Evolutionary conservation across 495 filamentous ascomycete genomes (phyloP).

Genomic region (Penicillium cataractarum): DNA sequence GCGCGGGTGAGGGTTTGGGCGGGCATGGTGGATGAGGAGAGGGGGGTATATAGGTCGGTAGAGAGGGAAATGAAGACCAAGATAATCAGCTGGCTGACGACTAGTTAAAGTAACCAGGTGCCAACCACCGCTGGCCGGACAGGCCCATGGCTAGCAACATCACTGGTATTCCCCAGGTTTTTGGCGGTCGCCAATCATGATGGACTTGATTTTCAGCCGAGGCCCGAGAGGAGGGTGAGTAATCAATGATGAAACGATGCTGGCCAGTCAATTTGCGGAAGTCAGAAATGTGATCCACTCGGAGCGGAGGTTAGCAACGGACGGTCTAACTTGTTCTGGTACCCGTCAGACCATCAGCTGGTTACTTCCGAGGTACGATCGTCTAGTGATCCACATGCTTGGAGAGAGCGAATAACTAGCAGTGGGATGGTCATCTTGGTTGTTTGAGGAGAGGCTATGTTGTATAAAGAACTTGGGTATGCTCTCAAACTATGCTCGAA

Average conservation of each 20-base stretch:
- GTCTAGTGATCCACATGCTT: not conserved
- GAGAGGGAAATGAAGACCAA: not conserved
- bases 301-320: not conserved
- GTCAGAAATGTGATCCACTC: not conserved
- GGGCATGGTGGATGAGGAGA: constrained; percentile 24
- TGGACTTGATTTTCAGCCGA: constrained; percentile 20
- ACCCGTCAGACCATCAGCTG: not conserved
- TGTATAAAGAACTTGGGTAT: not conserved
- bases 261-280: constrained; percentile 1
- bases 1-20: constrained; percentile 43
- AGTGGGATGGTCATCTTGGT: not conserved
- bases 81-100: not conserved
- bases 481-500: not conserved
- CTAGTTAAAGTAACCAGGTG: not conserved
- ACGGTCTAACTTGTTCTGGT: not conserved
- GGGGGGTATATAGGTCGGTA: not conserved
- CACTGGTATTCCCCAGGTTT: constrained; percentile 21
- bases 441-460: not conserved
- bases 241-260: not conserved
- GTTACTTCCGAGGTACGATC: constrained; percentile 4
- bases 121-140: not conserved
- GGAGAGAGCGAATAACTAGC: not conserved
- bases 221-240: constrained; percentile 8
- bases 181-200: constrained; percentile 19
- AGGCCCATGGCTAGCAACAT: not conserved